Percentiles rank a stretch among this genome's conserved stretches.
These are phyloP conservation scores for Boletus semigastroideus DNA, from an alignment of 1,284 basidiomycete species.

Conservation along the genomic window DNA sequence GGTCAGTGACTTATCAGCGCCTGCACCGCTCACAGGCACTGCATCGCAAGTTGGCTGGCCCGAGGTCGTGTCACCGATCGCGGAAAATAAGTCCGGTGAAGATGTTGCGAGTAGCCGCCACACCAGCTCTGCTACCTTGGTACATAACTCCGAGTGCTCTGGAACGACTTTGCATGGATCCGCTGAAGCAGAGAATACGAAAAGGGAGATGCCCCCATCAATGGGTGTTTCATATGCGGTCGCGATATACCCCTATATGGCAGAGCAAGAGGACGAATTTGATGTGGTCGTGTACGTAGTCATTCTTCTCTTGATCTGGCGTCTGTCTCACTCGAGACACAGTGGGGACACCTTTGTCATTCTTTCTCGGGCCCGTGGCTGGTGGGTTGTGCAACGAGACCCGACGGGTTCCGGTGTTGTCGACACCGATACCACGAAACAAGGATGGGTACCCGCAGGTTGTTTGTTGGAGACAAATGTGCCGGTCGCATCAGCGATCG, in stretches of 20 bases:
- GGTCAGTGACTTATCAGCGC: conserved; percentile 52
- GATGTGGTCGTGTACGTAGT: conserved; percentile 88
- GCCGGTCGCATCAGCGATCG: conserved; percentile 74
- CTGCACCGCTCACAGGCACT: conserved; percentile 47
- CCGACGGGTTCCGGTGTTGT: conserved; percentile 81
- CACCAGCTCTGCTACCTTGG: conserved; percentile 19
- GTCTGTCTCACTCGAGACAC: conserved; percentile 12
- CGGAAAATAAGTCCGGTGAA: conserved; percentile 48
- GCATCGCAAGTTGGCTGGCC: conserved; percentile 71
- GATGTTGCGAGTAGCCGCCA: conserved; percentile 22
- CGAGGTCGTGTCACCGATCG: conserved; percentile 65
- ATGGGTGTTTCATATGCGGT: conserved; percentile 83
- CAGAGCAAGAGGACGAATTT: conserved; percentile 96
- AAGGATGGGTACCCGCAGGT: conserved; percentile 89
- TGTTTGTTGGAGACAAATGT: conserved; percentile 92
- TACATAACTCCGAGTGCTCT: conserved; percentile 18
- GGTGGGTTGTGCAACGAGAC: conserved; percentile 99
- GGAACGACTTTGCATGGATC: conserved; percentile 12
- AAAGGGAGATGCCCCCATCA: conserved; percentile 51
- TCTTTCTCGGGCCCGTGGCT: conserved; percentile 89
- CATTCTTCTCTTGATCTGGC: conserved; percentile 1
- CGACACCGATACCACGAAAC: conserved; percentile 69
- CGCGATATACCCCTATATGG: conserved; percentile 93
- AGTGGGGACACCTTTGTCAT: conserved; percentile 93
- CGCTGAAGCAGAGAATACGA: conserved; percentile 33